These are phyloP conservation scores for Batkoa obscura DNA, from an alignment of 371 early-diverging fungal genomes.

Conservation along the genomic window DNA sequence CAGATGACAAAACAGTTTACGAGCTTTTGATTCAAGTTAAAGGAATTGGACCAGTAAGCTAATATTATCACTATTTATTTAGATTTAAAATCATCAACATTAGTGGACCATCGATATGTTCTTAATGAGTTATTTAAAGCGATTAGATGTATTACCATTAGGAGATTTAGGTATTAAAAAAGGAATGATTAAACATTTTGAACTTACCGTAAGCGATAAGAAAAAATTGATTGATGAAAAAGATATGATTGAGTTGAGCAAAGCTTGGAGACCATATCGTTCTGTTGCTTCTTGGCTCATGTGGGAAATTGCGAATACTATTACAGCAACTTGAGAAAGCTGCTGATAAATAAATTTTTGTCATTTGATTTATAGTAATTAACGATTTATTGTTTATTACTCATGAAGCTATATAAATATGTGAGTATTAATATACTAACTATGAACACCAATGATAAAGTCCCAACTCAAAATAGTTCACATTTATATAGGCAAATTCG, in stretches of 20 bases:
- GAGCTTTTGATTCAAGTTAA: conserved; percentile 22
- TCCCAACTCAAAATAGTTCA: too few relatives aligned
- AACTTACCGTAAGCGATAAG: too few relatives aligned
- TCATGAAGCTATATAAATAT: too few relatives aligned
- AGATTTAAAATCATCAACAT: neutral
- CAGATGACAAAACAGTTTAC: conserved; percentile 25
- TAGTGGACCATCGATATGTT: conserved; percentile 52
- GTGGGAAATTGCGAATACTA: conserved; percentile 25
- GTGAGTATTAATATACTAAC: too few relatives aligned
- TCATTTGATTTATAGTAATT: too few relatives aligned
- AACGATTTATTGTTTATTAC: too few relatives aligned
- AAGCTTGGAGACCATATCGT: conserved; percentile 35
- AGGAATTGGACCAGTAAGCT: conserved; percentile 28
- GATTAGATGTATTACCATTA: conserved; percentile 36
- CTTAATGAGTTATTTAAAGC: conserved; percentile 35
- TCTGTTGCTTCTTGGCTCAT: conserved; percentile 44
- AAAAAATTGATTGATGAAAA: conserved; percentile 10
- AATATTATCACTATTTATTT: neutral
- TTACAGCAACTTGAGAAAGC: too few relatives aligned
- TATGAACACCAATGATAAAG: too few relatives aligned
- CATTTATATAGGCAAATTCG: too few relatives aligned
- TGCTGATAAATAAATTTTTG: too few relatives aligned
- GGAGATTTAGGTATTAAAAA: conserved; percentile 36
- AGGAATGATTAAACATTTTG: conserved; percentile 37
- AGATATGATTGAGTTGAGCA: conserved; percentile 24